A percentile compares a stretch with the other conserved stretches of the same genome.
Conservation (phyloP, 352 stramenopile species). For the Globisporangium acanthophoron region DNA sequence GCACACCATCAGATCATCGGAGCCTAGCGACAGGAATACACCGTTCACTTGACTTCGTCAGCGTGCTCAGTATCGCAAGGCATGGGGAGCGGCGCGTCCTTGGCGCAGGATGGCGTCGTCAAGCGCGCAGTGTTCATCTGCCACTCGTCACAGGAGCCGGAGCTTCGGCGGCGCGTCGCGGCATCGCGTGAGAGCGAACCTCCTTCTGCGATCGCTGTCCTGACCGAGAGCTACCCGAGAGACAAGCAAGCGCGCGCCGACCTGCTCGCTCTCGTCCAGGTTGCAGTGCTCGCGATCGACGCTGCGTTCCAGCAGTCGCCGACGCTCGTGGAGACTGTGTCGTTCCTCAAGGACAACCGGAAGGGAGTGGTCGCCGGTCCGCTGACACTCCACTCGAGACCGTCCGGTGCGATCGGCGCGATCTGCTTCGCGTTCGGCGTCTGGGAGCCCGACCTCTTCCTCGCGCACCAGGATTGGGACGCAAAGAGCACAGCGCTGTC, state of each 20-base stretch:
- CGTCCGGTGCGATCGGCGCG: conserved; percentile 37
- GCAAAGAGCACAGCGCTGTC: conserved; percentile 3
- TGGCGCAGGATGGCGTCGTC: background rate
- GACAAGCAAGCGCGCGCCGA: conserved; percentile 27
- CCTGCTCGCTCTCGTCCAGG: conserved; percentile 19
- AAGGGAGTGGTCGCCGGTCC: conserved; percentile 32
- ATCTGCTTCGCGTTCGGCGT: conserved; percentile 37
- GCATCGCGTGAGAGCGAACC: background rate
- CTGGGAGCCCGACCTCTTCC: conserved; percentile 34
- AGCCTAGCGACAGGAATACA: no score
- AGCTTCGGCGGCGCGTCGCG: conserved; percentile 13
- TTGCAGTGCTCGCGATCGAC: conserved; percentile 36
- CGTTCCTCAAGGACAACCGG: conserved; percentile 43
- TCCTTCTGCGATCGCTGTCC: conserved; percentile 13
- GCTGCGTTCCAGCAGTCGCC: conserved; percentile 27
- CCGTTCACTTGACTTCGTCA: no score
- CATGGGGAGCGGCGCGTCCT: conserved; percentile 27
- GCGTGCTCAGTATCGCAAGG: no score
- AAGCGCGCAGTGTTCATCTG: conserved; percentile 19
- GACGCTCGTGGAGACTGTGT: conserved; percentile 34
- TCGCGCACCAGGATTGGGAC: background rate
- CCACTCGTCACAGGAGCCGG: conserved; percentile 15
- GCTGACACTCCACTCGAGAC: conserved; percentile 32
- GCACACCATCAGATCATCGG: no score
- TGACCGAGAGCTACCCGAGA: conserved; percentile 32